Evolutionary conservation across 208 protist species (phyloP), one percentile per base, ranked within the genome.

Genomic region (Endotrypanum monterogeii): DNA sequence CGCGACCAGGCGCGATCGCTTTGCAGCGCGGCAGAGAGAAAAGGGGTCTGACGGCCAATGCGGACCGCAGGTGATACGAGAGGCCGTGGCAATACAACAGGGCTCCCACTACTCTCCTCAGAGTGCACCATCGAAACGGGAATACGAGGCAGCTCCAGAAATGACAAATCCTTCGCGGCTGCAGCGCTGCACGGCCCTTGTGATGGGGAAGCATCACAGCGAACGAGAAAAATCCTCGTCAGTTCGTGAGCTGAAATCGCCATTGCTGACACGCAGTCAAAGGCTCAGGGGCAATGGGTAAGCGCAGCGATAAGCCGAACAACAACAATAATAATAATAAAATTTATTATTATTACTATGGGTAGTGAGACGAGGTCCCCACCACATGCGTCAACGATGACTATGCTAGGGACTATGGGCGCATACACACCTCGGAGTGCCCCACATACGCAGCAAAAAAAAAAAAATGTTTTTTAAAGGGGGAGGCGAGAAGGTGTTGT

Each of bases 1-100:
- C 76, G 76, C 2, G 76, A 80, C 76, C 76, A 80, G 44, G 54
- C 48, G 8, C 76, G 76, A 30, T 76, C 63, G 70, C 76, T 80
- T 23, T 48, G 30, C 44, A 80, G 48, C 0, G 76, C 35, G 0
- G 60, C 44, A 37, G 41, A 54, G 3, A 80, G 63, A 11, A 80
- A 48, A 16, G 76, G 63, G 7, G 52, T 76, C 23, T 80, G 76
- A 6, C 76, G 76, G 18, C 76, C 76, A 3, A 80, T 39, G 12
- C 68, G 50, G 6, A 80, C 54, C 30, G 51, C 56, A 2, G 76
- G 76, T 44, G 76, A 80, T 12, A 80, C 76, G 14, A 67, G 71
- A 3, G 76, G 69, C 20, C 70, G 61, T 41, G 63, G 46, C 41
- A 63, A 56, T 35, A 28, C n/a, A 61, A 50, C 25, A 30, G 14